Conservation (phyloP, 148 eudicot species). For the Agrostemma githago region DNA sequence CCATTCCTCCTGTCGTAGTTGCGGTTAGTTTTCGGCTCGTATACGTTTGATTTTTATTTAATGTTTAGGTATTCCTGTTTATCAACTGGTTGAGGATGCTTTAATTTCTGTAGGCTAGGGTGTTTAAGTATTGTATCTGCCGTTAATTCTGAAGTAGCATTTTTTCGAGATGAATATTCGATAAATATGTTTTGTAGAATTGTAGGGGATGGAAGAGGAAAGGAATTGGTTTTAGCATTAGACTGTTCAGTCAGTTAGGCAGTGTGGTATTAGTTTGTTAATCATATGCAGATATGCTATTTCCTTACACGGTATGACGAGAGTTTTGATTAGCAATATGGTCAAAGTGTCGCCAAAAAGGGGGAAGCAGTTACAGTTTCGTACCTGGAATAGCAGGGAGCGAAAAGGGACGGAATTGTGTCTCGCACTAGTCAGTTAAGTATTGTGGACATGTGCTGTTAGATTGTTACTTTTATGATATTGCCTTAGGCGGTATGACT, state of each 20-base stretch:
- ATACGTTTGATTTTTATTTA: not conserved
- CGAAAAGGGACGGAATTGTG: not conserved
- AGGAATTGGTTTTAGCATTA: not conserved
- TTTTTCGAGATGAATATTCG: not conserved
- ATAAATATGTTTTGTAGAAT: not conserved
- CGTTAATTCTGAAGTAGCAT: not conserved
- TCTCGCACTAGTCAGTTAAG: too few species aligned
- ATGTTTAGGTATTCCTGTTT: not conserved
- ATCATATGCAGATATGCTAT: not conserved
- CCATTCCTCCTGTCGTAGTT: constrained; percentile 4
- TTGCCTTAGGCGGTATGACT: not conserved
- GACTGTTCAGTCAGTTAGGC: not conserved
- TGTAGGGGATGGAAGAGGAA: not conserved
- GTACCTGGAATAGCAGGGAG: not conserved
- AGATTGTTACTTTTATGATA: not conserved
- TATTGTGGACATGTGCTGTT: not conserved
- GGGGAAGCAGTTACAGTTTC: not conserved
- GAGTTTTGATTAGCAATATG: not conserved
- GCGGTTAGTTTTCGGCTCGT: constrained; percentile 4
- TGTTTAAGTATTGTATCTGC: not conserved
- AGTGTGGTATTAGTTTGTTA: not conserved
- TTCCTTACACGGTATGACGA: not conserved
- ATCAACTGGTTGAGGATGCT: not conserved
- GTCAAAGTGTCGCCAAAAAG: not conserved
- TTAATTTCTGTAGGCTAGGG: not conserved